Evolutionary conservation across 805 yeast species (phyloP).

Genomic region (Wickerhamomyces bovis): DNA sequence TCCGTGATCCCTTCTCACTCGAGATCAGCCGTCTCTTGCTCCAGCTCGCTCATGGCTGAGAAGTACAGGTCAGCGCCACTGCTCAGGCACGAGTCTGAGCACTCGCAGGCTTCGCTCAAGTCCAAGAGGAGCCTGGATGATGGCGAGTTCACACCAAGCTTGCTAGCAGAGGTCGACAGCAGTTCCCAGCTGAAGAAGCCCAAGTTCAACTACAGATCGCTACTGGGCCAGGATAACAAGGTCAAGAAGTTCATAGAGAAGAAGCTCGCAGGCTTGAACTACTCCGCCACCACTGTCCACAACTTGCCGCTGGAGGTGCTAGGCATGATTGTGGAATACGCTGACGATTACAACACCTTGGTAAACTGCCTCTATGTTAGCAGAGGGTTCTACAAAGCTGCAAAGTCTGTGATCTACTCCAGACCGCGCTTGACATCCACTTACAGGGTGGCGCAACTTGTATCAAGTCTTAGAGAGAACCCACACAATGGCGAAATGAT

Average conservation of each 20-base stretch:
- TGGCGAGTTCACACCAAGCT: background rate
- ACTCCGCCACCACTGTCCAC: constrained; percentile 13
- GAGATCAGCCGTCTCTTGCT: background rate
- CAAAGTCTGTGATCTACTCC: constrained; percentile 50
- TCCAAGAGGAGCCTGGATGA: background rate
- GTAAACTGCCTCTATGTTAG: constrained; percentile 45
- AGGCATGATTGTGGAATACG: constrained; percentile 21
- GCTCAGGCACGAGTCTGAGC: background rate
- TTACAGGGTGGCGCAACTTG: constrained; percentile 75
- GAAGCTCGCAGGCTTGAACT: constrained; percentile 7
- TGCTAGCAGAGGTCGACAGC: background rate
- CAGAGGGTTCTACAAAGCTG: constrained; percentile 42
- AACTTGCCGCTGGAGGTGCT: constrained; percentile 30
- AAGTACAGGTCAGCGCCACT: background rate
- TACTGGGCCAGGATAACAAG: constrained; percentile 15
- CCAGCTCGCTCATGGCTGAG: background rate
- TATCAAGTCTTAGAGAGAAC: constrained; percentile 55
- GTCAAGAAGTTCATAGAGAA: constrained; percentile 24
- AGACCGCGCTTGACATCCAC: constrained; percentile 57
- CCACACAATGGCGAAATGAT: constrained; percentile 53
- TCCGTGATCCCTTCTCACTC: constrained; percentile 22
- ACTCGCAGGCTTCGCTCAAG: background rate
- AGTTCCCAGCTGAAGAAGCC: constrained; percentile 4
- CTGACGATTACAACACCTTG: constrained; percentile 34
- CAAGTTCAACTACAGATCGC: constrained; percentile 17